phyloP scores from a whole-genome alignment of 202 grass and related monocot species.

The Carex arenaria region DNA sequence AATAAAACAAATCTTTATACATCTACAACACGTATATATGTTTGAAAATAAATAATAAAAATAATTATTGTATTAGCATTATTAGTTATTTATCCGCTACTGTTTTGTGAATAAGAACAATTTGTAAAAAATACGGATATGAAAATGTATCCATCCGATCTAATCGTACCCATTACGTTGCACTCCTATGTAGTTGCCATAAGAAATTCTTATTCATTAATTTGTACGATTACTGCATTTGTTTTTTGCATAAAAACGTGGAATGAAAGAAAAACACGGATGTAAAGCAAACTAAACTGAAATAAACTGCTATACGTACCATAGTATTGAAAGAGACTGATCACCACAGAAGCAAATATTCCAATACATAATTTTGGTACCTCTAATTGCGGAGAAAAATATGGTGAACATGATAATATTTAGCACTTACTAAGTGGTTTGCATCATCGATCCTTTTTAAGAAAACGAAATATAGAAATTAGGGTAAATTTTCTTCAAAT shows the following conservation, averaged over 20 bases:
- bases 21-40: too few species aligned
- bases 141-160: too few species aligned
- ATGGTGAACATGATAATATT: constrained; percentile 1
- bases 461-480: background rate
- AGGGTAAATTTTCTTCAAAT: background rate
- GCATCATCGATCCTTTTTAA: background rate
- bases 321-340: constrained; percentile 12
- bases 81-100: too few species aligned
- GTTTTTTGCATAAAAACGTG: background rate
- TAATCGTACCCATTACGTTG: too few species aligned
- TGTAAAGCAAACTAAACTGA: background rate
- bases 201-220: too few species aligned
- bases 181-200: too few species aligned
- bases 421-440: background rate
- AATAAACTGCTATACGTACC: constrained; percentile 1
- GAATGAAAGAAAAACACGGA: background rate
- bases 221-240: background rate
- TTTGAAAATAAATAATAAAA: too few species aligned
- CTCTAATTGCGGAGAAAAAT: constrained; percentile 24
- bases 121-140: too few species aligned
- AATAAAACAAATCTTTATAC: too few species aligned
- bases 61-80: too few species aligned
- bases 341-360: constrained; percentile 16
- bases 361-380: constrained; percentile 9
- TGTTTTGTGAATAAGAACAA: too few species aligned